Evolutionary conservation across 805 yeast species (phyloP), one percentile per base, ranked within the genome.

Genomic region (Cyberlindnera bimundalis): DNA sequence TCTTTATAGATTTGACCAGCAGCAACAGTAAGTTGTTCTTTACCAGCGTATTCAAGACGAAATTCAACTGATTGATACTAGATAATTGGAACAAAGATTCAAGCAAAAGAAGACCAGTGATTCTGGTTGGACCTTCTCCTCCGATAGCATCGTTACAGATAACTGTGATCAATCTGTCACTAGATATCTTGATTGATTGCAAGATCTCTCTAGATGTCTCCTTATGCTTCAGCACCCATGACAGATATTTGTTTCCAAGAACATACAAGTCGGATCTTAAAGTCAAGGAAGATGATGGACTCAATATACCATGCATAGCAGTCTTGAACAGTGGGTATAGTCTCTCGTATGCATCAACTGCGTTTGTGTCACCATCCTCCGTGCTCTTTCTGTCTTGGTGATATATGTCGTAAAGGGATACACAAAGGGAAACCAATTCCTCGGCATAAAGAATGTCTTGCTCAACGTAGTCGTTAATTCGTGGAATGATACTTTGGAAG

Each of bases 221-320:
- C 26, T 63, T 64, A 37, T 71, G 70, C 3, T 58, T 59, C 42
- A 73, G 56, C 1, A 75, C 67, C 56, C 77, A 73, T 8, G 73
- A 69, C 41, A 90, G 59, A 50, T 79, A 85, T 52, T 76, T 79
- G 58, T 78, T 83, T 29, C 81, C 74, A 47, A 90, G 63, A 8
- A 84, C 76, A 60, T 91, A 91, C 33, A 91, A 68, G 54, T 89
- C 93, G 0, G 95, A 76, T 37, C 97, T 74, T 31, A 90, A 68
- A 0, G 71, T 60, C 4, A 84, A 69, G 1, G 89, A 77, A 0
- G 95, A 71, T 29, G 76, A 69, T 2, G 96, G 79, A 31, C 86
- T 75, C 39, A 77, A 68, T 3, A 91, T 76, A 5, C 96, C 95
- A 41, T 73, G 71, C 18, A 87, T 67, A 43, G 95, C 79, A 0